These are phyloP conservation scores for Coemansia sp. DNA, from an alignment of 192 early-diverging fungal genomes.

Conservation along the genomic window DNA sequence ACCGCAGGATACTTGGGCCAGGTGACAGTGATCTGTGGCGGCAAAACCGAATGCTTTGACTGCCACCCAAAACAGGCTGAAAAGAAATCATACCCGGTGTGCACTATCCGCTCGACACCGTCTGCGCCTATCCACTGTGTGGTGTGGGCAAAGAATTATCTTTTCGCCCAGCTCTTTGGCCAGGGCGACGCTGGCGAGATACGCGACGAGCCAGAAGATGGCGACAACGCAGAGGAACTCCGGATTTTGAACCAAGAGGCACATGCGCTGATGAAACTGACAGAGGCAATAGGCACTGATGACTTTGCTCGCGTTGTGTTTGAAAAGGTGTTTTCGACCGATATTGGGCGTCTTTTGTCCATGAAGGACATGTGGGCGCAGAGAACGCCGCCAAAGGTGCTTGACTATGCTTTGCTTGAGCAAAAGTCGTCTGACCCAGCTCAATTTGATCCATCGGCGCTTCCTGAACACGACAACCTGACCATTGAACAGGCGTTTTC, in stretches of 20 bases:
- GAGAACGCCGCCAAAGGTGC: slow-evolving; percentile 66
- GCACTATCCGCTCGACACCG: slow-evolving; percentile 96
- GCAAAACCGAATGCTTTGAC: slow-evolving; percentile 86
- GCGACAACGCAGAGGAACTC: slow-evolving; percentile 70
- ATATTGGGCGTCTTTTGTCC: slow-evolving; percentile 74
- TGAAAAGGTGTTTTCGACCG: slow-evolving; percentile 77
- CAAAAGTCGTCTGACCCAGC: not conserved
- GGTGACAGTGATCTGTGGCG: slow-evolving; percentile 79
- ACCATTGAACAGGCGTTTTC: slow-evolving; percentile 65
- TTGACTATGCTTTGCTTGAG: slow-evolving; percentile 59
- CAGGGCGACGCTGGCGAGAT: slow-evolving; percentile 55
- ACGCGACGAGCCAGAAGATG: slow-evolving; percentile 50
- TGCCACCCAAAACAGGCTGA: slow-evolving; percentile 82
- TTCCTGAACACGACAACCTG: slow-evolving; percentile 74
- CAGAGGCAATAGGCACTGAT: slow-evolving; percentile 58
- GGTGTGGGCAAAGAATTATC: slow-evolving; percentile 98
- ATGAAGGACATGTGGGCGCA: slow-evolving; percentile 92
- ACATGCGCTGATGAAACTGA: slow-evolving; percentile 66
- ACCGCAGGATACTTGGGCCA: slow-evolving; percentile 95
- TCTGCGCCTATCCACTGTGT: slow-evolving; percentile 95
- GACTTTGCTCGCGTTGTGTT: slow-evolving; percentile 69
- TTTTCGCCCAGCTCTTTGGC: slow-evolving; percentile 84
- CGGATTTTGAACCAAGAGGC: slow-evolving; percentile 72
- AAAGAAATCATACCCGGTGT: slow-evolving; percentile 90
- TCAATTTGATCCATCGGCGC: slow-evolving; percentile 21